Evolutionary conservation across 2,329 filamentous ascomycete genomes (phyloP), one percentile per base, ranked within the genome.

Genomic region (Westerdykella ornata): DNA sequence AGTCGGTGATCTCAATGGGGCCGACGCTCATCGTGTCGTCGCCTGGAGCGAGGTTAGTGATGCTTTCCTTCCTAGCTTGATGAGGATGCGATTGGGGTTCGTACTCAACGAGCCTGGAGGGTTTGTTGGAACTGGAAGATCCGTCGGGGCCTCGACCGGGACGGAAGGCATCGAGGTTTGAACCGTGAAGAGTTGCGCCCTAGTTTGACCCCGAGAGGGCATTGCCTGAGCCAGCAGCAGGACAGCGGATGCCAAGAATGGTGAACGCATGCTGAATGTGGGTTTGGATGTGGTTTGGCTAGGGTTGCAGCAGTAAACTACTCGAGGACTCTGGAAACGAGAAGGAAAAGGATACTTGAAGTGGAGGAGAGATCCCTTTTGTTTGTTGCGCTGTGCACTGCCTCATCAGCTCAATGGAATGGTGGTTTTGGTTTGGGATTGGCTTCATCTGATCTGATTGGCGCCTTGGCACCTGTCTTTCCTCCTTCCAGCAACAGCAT

Each of bases 401-500:
- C 7, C 3, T 26, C 4, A 26, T 26, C 22, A 26, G 22, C 8
- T 26, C 12, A 11, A 11, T 26, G 8, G 22, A 11, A 8, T 26
- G n/a, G 9, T 36, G 17, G 35, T 34, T 3, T 35, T 20, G 20
- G 40, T 35, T n/a, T n/a, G n/a, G n/a, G n/a, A n/a, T n/a, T n/a
- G n/a, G n/a, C n/a, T n/a, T n/a, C n/a, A n/a, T n/a, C n/a, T n/a
- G n/a, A n/a, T n/a, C n/a, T 31, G 37, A 35, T 36, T 46, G 41
- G 32, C 22, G 44, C 47, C 32, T 29, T 37, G 39, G 44, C 38
- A 44, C 35, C 42, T 48, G 55, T 53, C 51, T 55, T n/a, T 54
- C 53, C 54, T 54, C 56, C 60, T 62, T 60, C 57, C 59, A 51
- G 46, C 51, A 51, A 51, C 48, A 54, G 54, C 43, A n/a, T 35